Conservation (phyloP, 108 stramenopile genomes). For the Schizochytrium sp. region DNA sequence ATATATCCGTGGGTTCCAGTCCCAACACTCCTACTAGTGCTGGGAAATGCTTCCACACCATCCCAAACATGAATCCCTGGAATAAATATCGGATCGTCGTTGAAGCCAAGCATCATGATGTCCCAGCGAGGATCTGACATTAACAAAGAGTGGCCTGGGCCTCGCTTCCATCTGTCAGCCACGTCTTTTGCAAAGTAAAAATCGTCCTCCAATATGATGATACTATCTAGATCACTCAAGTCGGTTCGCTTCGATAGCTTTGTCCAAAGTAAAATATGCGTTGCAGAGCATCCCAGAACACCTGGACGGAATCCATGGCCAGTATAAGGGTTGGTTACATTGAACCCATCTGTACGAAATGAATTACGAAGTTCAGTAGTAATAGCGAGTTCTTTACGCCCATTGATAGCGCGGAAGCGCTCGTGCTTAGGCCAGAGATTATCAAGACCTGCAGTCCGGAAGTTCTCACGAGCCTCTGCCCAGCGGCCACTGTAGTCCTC, state of each 20-base stretch:
- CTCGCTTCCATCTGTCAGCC: background rate
- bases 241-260: background rate
- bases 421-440: background rate
- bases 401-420: slow-evolving; percentile 12
- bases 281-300: background rate
- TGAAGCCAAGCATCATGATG: background rate
- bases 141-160: background rate
- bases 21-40: background rate
- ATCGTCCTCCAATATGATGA: slow-evolving; percentile 27
- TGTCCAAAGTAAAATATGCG: background rate
- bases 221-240: background rate
- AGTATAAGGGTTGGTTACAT: background rate
- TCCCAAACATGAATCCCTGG: no score
- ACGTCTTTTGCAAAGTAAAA: background rate
- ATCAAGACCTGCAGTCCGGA: background rate
- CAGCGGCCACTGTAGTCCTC: slow-evolving; percentile 33
- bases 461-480: background rate
- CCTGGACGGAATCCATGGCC: background rate
- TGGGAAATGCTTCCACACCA: background rate
- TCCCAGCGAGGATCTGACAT: slow-evolving; percentile 6
- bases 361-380: background rate
- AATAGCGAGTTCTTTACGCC: background rate
- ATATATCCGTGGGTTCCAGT: slow-evolving; percentile 39
- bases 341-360: slow-evolving; percentile 2
- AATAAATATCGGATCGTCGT: no score